Percentiles rank a stretch among this genome's conserved stretches.
These are phyloP conservation scores for Smallanthus sonchifolius DNA, from an alignment of 129 eudicot species.

Conservation along the genomic window DNA sequence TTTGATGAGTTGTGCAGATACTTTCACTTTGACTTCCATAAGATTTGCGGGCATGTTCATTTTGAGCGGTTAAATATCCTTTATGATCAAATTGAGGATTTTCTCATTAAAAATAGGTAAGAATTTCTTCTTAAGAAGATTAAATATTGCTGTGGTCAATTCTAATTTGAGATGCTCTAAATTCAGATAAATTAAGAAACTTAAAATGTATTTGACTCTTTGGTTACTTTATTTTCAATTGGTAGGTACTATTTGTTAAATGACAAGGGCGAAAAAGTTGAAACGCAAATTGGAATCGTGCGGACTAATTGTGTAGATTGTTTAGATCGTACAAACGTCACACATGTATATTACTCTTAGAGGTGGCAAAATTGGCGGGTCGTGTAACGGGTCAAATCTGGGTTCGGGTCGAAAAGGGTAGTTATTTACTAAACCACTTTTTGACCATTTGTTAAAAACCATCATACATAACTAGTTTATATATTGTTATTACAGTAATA, in stretches of 20 bases:
- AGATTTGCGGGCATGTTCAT: slow-evolving; percentile 77
- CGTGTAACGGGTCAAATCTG: too few species aligned
- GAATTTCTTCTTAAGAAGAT: too few species aligned
- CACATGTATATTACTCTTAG: slow-evolving; percentile 50
- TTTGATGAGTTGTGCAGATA: slow-evolving; percentile 45
- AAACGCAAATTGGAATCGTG: slow-evolving; percentile 72
- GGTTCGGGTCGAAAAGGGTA: too few species aligned
- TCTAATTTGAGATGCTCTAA: too few species aligned
- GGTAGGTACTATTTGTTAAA: slow-evolving; percentile 71
- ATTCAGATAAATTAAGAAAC: too few species aligned
- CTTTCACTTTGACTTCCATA: slow-evolving; percentile 94
- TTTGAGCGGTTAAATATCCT: slow-evolving; percentile 86
- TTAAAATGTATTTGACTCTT: too few species aligned
- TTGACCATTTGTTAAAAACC: too few species aligned
- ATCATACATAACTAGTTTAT: too few species aligned
- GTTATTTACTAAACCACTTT: too few species aligned
- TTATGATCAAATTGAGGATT: slow-evolving; percentile 76
- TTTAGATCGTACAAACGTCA: slow-evolving; percentile 96
- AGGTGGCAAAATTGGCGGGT: too few species aligned
- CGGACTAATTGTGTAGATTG: slow-evolving; percentile 95
- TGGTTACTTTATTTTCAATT: neutral
- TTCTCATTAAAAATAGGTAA: slow-evolving; percentile 79
- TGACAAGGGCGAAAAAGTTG: slow-evolving; percentile 82
- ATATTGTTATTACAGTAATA: too few species aligned
- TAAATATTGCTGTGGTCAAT: too few species aligned